Evolutionary conservation across 441 rosid species (phyloP).

Genomic region (Sinapis alba): DNA sequence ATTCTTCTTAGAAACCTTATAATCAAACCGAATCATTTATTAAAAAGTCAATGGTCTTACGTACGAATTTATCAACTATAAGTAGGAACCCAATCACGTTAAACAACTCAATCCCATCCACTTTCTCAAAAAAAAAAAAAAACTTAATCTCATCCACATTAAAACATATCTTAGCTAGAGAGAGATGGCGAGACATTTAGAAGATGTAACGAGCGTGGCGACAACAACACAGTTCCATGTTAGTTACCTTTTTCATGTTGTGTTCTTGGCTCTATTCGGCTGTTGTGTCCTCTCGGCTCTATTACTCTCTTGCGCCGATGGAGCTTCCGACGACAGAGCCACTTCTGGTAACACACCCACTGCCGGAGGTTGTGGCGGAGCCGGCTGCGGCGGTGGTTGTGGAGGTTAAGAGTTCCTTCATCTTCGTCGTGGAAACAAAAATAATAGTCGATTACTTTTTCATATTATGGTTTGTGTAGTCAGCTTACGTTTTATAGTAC

Average conservation of each 20-base stretch:
- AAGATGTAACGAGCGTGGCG: constrained; percentile 37
- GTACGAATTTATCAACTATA: constrained; percentile 22
- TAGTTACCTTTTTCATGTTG: constrained; percentile 29
- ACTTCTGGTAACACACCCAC: constrained; percentile 32
- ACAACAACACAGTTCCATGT: constrained; percentile 18
- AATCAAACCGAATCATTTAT: background rate
- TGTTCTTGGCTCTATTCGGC: constrained; percentile 48
- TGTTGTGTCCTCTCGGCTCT: constrained; percentile 48
- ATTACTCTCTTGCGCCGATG: constrained; percentile 56
- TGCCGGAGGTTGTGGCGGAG: constrained; percentile 53
- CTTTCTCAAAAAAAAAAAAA: background rate
- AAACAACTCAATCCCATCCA: constrained; percentile 17
- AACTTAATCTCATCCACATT: constrained; percentile 21
- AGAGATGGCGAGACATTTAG: constrained; percentile 44
- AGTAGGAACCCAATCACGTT: constrained; percentile 27
- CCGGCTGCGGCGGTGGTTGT: constrained; percentile 59
- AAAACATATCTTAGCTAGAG: background rate
- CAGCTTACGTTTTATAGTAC: background rate
- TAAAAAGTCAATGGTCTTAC: constrained; percentile 12
- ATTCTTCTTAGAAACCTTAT: constrained; percentile 9
- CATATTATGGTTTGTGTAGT: background rate
- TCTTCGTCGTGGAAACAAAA: background rate
- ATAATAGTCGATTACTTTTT: constrained; percentile 2
- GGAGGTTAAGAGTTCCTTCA: constrained; percentile 41
- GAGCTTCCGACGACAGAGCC: constrained; percentile 45